These are phyloP conservation scores for Dictyophora rubrovolvata DNA, from an alignment of 768 basidiomycete genomes.

Conservation along the genomic window DNA sequence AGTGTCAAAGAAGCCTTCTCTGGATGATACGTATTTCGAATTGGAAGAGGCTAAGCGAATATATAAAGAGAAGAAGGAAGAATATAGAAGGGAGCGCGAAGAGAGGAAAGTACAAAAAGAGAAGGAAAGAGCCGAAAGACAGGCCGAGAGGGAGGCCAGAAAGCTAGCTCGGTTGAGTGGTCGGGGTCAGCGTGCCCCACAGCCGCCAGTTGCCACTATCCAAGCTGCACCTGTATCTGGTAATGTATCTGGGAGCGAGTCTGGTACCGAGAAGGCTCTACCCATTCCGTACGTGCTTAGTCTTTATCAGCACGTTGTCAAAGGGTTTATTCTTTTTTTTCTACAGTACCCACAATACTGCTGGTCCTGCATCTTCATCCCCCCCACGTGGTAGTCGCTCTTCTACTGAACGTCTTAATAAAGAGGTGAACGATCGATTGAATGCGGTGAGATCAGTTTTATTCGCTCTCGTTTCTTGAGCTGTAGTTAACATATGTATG, in stretches of 20 bases:
- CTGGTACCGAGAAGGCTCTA: not conserved
- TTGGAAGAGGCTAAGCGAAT: conserved; percentile 56
- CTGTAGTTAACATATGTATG: not conserved
- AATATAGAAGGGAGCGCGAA: conserved; percentile 22
- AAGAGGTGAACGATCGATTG: not conserved
- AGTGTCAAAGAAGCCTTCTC: conserved; percentile 16
- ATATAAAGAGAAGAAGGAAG: conserved; percentile 35
- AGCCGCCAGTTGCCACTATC: not conserved
- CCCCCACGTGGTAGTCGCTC: not conserved
- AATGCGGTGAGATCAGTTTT: not conserved
- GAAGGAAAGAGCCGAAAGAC: conserved; percentile 19
- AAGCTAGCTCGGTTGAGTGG: no score
- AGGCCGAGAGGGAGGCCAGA: not conserved
- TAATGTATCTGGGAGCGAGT: not conserved
- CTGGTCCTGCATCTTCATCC: not conserved
- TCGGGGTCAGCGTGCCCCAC: not conserved
- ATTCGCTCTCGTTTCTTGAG: not conserved
- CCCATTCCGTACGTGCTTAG: not conserved
- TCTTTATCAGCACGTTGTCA: not conserved
- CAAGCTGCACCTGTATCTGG: not conserved
- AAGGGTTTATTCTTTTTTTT: not conserved
- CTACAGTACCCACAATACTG: not conserved
- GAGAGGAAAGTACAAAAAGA: conserved; percentile 14
- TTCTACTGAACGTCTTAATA: not conserved
- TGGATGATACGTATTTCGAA: conserved; percentile 18